Evolutionary conservation across 2,329 filamentous ascomycete species (phyloP).

Genomic region (Fusarium protoensiforme): DNA sequence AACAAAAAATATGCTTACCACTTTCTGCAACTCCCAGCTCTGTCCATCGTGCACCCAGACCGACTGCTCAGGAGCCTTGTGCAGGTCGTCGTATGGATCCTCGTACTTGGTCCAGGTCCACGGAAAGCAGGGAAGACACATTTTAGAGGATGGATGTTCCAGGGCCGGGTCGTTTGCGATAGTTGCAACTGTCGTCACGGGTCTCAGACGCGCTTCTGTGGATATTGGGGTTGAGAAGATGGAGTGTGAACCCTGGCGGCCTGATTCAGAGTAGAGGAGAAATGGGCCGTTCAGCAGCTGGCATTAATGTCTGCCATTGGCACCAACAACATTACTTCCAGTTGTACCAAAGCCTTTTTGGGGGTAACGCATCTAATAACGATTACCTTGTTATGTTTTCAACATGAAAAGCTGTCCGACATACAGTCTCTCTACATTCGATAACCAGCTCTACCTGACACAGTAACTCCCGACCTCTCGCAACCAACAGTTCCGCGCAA

Average conservation of each 20-base stretch:
- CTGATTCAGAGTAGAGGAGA: not conserved
- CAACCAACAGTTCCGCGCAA: not conserved
- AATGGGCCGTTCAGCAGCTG: not conserved
- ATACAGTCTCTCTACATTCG: not conserved
- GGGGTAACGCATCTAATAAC: not conserved
- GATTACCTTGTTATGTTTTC: not conserved
- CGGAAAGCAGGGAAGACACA: slow-evolving; percentile 67
- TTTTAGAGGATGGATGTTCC: slow-evolving; percentile 30
- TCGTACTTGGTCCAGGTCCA: slow-evolving; percentile 62
- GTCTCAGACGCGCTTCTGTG: not conserved
- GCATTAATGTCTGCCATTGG: slow-evolving; percentile 2
- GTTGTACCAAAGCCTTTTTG: not conserved
- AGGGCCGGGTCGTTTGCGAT: rapidly evolving
- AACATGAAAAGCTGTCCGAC: not conserved
- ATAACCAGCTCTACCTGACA: not conserved
- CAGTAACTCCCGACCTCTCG: not conserved
- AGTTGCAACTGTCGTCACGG: not conserved
- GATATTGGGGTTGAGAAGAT: not conserved
- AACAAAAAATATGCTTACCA: slow-evolving; percentile 48
- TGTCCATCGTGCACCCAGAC: slow-evolving; percentile 54
- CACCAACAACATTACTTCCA: not conserved
- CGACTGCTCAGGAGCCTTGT: slow-evolving; percentile 52
- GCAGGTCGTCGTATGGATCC: slow-evolving; percentile 50
- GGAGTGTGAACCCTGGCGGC: not conserved
- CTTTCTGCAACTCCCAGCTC: slow-evolving; percentile 50